phyloP scores from a whole-genome alignment of 192 early-diverging fungal genomes.

The Backusella morwellensis region DNA sequence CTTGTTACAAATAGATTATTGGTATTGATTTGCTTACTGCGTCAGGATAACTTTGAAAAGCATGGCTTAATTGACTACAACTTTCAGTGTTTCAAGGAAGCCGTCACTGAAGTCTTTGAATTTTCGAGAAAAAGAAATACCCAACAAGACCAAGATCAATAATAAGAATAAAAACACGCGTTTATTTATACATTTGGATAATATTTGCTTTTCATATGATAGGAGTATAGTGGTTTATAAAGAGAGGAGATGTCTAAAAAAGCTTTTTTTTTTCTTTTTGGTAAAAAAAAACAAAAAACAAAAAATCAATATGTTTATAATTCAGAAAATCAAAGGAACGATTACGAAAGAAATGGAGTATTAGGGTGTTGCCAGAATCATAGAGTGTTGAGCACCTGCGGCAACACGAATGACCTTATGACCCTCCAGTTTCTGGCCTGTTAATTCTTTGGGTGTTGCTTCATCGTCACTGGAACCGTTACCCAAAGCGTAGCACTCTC shows the following conservation, averaged over 20 bases:
- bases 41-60: conserved; percentile 83
- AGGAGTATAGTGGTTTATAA: not conserved
- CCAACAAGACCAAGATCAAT: conserved; percentile 10
- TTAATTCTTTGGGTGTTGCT: conserved; percentile 52
- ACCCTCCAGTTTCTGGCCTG: conserved; percentile 71
- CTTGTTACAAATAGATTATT: conserved; percentile 48
- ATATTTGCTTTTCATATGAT: not conserved
- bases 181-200: not conserved
- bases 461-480: conserved; percentile 80
- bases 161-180: not conserved
- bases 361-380: conserved; percentile 46
- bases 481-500: conserved; percentile 79
- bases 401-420: conserved; percentile 56
- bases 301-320: too few relatives aligned
- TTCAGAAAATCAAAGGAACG: not conserved
- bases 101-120: conserved; percentile 78
- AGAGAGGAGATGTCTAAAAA: not conserved
- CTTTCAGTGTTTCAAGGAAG: conserved; percentile 77
- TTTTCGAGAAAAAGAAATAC: conserved; percentile 37
- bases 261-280: not conserved
- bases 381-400: conserved; percentile 82
- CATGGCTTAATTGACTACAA: conserved; percentile 87
- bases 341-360: not conserved
- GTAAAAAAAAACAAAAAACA: too few relatives aligned
- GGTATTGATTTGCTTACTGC: conserved; percentile 73